Base-by-base conservation (phyloP, 208 protist species). In the Strigomonas culicis region DNA sequence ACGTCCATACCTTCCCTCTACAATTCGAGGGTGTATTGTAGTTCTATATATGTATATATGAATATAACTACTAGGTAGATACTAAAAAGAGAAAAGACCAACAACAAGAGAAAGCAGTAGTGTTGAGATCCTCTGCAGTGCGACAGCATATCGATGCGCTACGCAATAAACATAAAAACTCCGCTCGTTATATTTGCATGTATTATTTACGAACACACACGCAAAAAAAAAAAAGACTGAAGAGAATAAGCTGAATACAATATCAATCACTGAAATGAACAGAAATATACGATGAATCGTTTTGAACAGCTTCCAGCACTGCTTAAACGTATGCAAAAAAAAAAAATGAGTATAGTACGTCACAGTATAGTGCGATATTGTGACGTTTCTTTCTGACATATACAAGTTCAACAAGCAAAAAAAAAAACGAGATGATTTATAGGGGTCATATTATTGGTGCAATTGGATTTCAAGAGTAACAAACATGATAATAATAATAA, bases 41-140 rank as follows among this genome's bases (percentile, higher is more conserved):
- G 32, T 13, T 39, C 6, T 39, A 39, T 39, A 13, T 39, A 39
- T 39, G 32, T 39, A 39, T 39, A 39, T 39, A 10, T 10, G 3
- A 13, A 39, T 39, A 39, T 39, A 3, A 39, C 32, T 39, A n/a
- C n/a, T n/a, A n/a, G 19, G 30, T 46, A 63, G 59, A 53, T 68
- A 47, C 63, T 61, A 11, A 21, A 46, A 31, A 53, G 22, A 68
- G 50, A 57, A 25, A 39, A 41, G 8, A 21, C 28, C 0, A 49
- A 36, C 17, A 15, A 32, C 21, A 24, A 8, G 22, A 41, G 6
- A 44, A 46, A 24, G 11, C 30, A 7, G 25, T 15, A 11, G 51
- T 31, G 22, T 4, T 22, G 6, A 10, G 4, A 19, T 19, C 11
- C 4, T 6, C 6, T 27, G 19, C 22, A 57, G 8, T 11, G 24